Percentiles rank a stretch among this genome's conserved stretches.
phyloP scores from a whole-genome alignment of 2,329 filamentous ascomycete genomes.

The Aspergillus neotritici region DNA sequence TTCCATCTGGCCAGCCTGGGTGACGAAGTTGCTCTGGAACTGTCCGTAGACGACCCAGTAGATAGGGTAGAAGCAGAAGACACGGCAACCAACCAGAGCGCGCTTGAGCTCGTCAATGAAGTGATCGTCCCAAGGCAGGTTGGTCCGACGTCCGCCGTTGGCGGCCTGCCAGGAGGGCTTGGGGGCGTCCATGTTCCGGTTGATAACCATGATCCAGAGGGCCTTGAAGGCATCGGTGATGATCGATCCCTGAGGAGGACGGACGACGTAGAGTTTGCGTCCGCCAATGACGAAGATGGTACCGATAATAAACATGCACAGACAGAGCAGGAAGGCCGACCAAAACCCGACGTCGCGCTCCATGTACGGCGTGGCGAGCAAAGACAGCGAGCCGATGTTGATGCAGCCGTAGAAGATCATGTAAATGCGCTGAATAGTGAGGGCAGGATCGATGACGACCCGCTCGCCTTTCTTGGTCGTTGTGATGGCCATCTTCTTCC shows the following conservation, averaged over 20 bases:
- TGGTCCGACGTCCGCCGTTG: conserved; percentile 38
- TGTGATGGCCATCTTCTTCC: conserved; percentile 48
- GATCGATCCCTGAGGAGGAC: conserved; percentile 56
- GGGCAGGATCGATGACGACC: conserved; percentile 60
- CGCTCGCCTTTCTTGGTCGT: conserved; percentile 44
- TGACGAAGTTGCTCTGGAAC: conserved; percentile 62
- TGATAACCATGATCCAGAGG: conserved; percentile 50
- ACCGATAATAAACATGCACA: conserved; percentile 59
- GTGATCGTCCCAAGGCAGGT: conserved; percentile 58
- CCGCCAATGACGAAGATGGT: conserved; percentile 50
- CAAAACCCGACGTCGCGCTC: conserved; percentile 63
- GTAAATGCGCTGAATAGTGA: conserved; percentile 64
- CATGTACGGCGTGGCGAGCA: conserved; percentile 62
- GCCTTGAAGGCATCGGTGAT: conserved; percentile 62
- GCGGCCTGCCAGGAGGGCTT: conserved; percentile 61
- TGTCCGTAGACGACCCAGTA: conserved; percentile 66
- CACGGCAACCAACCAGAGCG: conserved; percentile 60
- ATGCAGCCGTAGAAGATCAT: conserved; percentile 72
- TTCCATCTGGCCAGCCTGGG: conserved; percentile 58
- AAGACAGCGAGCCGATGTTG: conserved; percentile 65
- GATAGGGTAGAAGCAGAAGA: conserved; percentile 65
- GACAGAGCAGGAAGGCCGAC: conserved; percentile 57
- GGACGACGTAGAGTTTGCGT: conserved; percentile 43
- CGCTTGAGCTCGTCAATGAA: conserved; percentile 70
- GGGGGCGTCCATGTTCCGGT: conserved; percentile 54